Evolutionary conservation across 2,329 filamentous ascomycete genomes (phyloP), one percentile per base, ranked within the genome.

Genomic region (Colletotrichum lindemuthianum): DNA sequence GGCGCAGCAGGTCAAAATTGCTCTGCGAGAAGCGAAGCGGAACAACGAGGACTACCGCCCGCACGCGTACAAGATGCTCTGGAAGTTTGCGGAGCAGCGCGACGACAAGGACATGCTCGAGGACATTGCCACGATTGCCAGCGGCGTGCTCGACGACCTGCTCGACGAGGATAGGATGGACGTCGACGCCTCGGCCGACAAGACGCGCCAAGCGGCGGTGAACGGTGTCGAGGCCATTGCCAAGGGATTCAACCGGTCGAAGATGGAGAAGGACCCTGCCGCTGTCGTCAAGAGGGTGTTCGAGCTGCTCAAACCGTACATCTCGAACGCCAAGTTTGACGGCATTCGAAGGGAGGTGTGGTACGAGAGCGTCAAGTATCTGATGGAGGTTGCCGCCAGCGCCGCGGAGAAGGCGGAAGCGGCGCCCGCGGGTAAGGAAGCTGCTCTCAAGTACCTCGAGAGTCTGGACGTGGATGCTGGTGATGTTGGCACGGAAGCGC

Each of bases 11-110:
- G 91, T 90, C 79, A 94, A 94, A 84, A 90, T 97, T 68, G 86
- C 87, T 6, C 76, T 95, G 13, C 87, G 95, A 61, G 96, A 99
- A 83, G 93, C 93, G 8, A 97, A 96, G 81, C 87, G 96, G 37
- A 95, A 94, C 73, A 97, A 97, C 72, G 86, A 89, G n/a, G 82
- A 83, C 8, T 99, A 98, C 76, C 88, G 92, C 12, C 90, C 90
- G 16, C 84, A 92, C 75, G 92, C 92, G 1, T 86, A 97, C 67
- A 80, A 81, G 59, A 88, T 87, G 39, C 80, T 97, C 6, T 93
- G 92, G 72, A 84, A 88, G 59, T 91, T 95, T 71, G 86, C 88
- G n/a, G 84, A 85, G 41, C 86, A 86, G 12, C 84, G 91, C 50
- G 82, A 84, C 32, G 90, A 94, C 71, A 73, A 92, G 13, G 87